Evolutionary conservation across 495 filamentous ascomycete genomes (phyloP).

Genomic region (Penicillium ochrochloron): DNA sequence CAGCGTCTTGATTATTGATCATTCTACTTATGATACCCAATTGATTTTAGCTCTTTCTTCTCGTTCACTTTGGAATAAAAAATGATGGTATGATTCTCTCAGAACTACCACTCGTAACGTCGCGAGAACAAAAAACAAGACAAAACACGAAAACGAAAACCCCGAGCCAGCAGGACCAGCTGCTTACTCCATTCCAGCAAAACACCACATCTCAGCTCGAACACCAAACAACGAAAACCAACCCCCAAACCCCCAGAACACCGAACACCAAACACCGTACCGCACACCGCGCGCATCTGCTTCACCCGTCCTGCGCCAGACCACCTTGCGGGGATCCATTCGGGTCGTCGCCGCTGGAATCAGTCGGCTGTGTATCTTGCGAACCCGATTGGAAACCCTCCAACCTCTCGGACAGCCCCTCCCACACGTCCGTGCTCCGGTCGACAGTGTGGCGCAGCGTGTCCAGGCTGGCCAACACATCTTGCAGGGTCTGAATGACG

Average conservation of each 20-base stretch:
- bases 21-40: slow-evolving; percentile 10
- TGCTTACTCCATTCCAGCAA: background rate
- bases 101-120: background rate
- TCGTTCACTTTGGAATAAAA: background rate
- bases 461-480: slow-evolving; percentile 6
- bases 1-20: slow-evolving; percentile 17
- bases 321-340: background rate
- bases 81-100: background rate
- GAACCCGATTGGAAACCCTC: background rate
- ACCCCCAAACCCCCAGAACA: no score
- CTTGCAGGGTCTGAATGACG: background rate
- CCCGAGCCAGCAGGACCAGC: background rate
- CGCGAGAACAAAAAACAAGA: background rate
- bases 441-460: slow-evolving; percentile 5
- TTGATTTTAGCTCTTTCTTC: background rate
- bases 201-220: background rate
- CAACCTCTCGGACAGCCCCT: background rate
- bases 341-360: background rate
- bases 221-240: background rate
- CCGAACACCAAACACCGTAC: background rate
- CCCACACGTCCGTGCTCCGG: background rate
- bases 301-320: background rate
- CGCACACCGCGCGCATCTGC: background rate
- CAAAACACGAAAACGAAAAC: background rate
- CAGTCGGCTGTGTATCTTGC: slow-evolving; percentile 7